Evolutionary conservation across 1,284 basidiomycete species (phyloP).

Genomic region (Puccinia hordei): DNA sequence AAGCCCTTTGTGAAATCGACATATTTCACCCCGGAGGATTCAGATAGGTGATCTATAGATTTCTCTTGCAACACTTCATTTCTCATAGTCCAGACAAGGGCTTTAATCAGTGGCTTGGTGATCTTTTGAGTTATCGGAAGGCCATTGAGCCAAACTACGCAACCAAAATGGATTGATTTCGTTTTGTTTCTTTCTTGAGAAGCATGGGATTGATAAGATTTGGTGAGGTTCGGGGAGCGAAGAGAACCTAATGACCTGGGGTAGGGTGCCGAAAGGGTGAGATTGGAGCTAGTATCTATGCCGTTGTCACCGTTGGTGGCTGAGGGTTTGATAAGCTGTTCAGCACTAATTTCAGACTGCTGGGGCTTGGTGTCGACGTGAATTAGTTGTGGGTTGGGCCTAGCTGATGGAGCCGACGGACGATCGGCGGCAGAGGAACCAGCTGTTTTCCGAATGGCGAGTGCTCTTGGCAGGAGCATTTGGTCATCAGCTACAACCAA

Average conservation of each 20-base stretch:
- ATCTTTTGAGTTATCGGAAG: not conserved
- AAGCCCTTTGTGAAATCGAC: slow-evolving; percentile 9
- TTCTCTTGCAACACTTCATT: not conserved
- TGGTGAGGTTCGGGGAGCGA: not conserved
- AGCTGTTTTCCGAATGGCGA: not conserved
- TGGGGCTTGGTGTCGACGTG: not conserved
- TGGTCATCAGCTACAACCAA: too few relatives aligned
- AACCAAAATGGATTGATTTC: slow-evolving; percentile 5
- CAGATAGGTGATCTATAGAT: not conserved
- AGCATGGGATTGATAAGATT: not conserved
- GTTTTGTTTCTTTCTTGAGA: not conserved
- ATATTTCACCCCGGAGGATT: not conserved
- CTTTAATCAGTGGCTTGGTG: slow-evolving; percentile 6
- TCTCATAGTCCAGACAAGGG: not conserved
- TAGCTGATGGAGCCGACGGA: not conserved
- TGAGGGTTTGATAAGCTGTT: not conserved
- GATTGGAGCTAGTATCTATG: not conserved
- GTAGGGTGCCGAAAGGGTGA: not conserved
- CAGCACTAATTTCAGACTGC: not conserved
- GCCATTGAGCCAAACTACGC: slow-evolving; percentile 13
- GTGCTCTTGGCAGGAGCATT: slow-evolving; percentile 10
- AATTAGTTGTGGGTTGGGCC: not conserved
- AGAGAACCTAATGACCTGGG: not conserved
- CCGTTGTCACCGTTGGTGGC: not conserved
- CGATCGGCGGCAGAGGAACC: not conserved